These are phyloP conservation scores for Penicillium janthinellum DNA, from an alignment of 2,329 filamentous ascomycete genomes.

Conservation along the genomic window DNA sequence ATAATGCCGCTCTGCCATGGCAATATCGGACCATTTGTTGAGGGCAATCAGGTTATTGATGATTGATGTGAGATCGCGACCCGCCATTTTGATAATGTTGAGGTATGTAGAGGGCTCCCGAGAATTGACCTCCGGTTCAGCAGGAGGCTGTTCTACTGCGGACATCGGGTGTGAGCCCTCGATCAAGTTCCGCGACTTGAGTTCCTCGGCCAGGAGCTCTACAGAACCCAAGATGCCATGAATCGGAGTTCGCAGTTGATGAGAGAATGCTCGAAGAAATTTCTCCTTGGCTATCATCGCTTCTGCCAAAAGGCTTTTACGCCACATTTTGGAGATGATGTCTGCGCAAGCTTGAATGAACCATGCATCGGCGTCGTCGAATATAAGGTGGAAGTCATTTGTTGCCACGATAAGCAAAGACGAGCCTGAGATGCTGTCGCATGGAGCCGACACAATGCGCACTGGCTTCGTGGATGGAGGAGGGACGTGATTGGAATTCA, in stretches of 20 bases:
- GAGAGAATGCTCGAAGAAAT: conserved; percentile 17
- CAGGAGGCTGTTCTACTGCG: background rate
- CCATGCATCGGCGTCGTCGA: conserved; percentile 19
- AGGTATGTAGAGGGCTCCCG: conserved; percentile 10
- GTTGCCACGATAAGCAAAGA: conserved; percentile 15
- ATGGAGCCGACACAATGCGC: conserved; percentile 7
- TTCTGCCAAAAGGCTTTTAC: conserved; percentile 7
- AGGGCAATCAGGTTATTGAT: conserved; percentile 17
- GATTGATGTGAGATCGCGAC: conserved; percentile 13
- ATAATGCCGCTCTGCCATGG: conserved; percentile 13
- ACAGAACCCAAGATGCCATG: conserved; percentile 18
- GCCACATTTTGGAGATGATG: conserved; percentile 15
- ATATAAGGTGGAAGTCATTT: conserved; percentile 15
- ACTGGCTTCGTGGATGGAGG: conserved; percentile 4
- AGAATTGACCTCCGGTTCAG: background rate
- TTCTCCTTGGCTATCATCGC: conserved; percentile 17
- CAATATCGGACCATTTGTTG: conserved; percentile 21
- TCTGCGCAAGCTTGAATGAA: conserved; percentile 15
- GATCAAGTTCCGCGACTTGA: background rate
- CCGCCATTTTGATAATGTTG: conserved; percentile 15
- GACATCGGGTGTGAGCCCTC: background rate
- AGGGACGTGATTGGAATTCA: conserved; percentile 6
- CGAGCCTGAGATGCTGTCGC: conserved; percentile 11
- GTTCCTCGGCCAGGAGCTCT: conserved; percentile 11
- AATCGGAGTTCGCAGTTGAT: conserved; percentile 16